Percentiles rank a stretch among this genome's conserved stretches.
Evolutionary conservation across 805 yeast genomes (phyloP).

Genomic region (Blastobotrys americana): DNA sequence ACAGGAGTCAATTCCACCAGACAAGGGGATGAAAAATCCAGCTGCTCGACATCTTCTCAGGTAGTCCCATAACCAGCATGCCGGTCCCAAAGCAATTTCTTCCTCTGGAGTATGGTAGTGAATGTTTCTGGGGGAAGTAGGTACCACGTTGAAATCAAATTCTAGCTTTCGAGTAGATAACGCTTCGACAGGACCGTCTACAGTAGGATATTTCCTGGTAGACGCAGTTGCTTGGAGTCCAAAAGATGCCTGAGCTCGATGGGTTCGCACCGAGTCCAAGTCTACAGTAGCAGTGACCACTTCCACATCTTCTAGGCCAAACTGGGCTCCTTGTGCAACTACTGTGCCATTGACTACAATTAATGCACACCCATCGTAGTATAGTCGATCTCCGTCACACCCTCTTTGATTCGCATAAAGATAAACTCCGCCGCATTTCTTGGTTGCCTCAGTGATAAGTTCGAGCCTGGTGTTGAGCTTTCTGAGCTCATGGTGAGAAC

Average conservation of each 20-base stretch:
- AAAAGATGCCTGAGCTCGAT: conserved; percentile 65
- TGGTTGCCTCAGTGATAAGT: conserved; percentile 84
- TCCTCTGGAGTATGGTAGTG: conserved; percentile 81
- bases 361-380: conserved; percentile 95
- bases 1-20: conserved; percentile 98
- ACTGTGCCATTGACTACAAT: conserved; percentile 88
- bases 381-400: conserved; percentile 95
- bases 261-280: conserved; percentile 80
- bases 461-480: conserved; percentile 79
- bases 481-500: conserved; percentile 95
- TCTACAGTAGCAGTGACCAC: conserved; percentile 94
- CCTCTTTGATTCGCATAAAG: conserved; percentile 93
- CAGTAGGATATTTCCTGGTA: conserved; percentile 27
- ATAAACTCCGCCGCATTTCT: conserved; percentile 94
- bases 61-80: conserved; percentile 99
- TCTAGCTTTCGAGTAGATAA: conserved; percentile 11
- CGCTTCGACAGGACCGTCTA: conserved; percentile 13
- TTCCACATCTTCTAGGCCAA: conserved; percentile 84
- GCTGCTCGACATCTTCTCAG: conserved; percentile 83
- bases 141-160: conserved; percentile 55
- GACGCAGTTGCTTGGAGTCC: conserved; percentile 60
- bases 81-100: conserved; percentile 97
- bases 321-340: conserved; percentile 90
- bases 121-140: conserved; percentile 46
- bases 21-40: conserved; percentile 86